Percentiles rank a stretch among this genome's conserved stretches.
phyloP scores from a whole-genome alignment of 2,329 filamentous ascomycete species.

The Beauveria sp. region DNA sequence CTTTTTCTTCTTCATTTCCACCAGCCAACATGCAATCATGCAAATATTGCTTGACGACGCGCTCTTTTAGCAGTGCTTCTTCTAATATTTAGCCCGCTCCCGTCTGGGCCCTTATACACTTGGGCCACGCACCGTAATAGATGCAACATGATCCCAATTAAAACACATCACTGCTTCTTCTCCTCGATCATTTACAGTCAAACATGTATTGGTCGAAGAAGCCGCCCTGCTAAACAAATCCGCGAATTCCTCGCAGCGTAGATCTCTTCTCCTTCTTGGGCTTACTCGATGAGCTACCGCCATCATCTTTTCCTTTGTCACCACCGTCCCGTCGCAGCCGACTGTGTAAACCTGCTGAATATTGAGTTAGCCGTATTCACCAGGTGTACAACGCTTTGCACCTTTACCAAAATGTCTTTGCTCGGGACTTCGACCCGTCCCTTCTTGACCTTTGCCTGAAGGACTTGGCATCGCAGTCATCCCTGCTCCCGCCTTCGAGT shows the following conservation, averaged over 20 bases:
- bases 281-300: constrained; percentile 19
- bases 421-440: constrained; percentile 26
- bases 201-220: neutral
- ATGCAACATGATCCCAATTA: neutral
- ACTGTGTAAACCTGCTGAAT: constrained; percentile 41
- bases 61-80: neutral
- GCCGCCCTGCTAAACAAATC: constrained; percentile 23
- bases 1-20: neutral
- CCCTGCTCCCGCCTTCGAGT: constrained; percentile 22
- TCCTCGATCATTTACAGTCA: neutral
- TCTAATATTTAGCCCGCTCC: neutral
- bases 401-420: constrained; percentile 34
- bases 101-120: neutral
- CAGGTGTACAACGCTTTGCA: neutral
- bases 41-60: neutral
- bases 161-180: neutral
- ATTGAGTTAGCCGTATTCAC: neutral
- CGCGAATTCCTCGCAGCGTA: constrained; percentile 33
- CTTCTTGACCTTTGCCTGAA: constrained; percentile 14
- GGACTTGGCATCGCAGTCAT: constrained; percentile 28
- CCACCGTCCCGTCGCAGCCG: constrained; percentile 40
- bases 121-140: too few species aligned
- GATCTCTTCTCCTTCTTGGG: constrained; percentile 30
- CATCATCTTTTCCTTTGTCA: constrained; percentile 37
- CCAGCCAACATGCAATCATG: neutral